A percentile compares a stretch with the other conserved stretches of the same genome.
phyloP scores from a whole-genome alignment of 2,329 filamentous ascomycete genomes.

The Pseudogymnoascus sp. region DNA sequence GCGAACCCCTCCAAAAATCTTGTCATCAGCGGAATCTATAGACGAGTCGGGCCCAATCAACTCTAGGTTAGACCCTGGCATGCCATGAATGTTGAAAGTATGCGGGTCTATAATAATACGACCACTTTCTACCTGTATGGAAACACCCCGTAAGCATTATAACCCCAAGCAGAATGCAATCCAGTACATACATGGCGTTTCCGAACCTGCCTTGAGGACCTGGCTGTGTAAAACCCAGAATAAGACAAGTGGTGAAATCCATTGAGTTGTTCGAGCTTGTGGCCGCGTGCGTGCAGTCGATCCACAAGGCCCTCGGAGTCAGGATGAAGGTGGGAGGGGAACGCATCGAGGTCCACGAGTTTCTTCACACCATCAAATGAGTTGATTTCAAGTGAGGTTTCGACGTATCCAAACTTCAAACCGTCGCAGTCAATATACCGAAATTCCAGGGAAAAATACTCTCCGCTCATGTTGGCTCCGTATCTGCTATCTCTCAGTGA shows the following conservation, averaged over 20 bases:
- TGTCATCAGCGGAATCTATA: neutral
- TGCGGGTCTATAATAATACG: constrained; percentile 19
- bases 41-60: neutral
- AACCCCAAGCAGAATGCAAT: neutral
- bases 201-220: constrained; percentile 15
- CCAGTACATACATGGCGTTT: constrained; percentile 16
- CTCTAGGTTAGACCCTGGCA: constrained; percentile 14
- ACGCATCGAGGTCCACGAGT: constrained; percentile 14
- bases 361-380: constrained; percentile 15
- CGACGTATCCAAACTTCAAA: constrained; percentile 16
- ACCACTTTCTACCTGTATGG: constrained; percentile 15
- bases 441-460: constrained; percentile 16
- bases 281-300: constrained; percentile 12
- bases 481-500: constrained; percentile 21
- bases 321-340: constrained; percentile 17
- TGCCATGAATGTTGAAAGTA: constrained; percentile 15
- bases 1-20: neutral
- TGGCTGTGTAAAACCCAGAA: constrained; percentile 18
- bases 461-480: constrained; percentile 17
- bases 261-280: constrained; percentile 15
- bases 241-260: constrained; percentile 18
- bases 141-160: constrained; percentile 7
- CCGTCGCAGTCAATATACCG: constrained; percentile 17
- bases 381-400: constrained; percentile 15
- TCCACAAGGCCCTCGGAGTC: constrained; percentile 11